phyloP scores from a whole-genome alignment of 164 flowering plant genomes.

The Paratinospora sagittata region DNA sequence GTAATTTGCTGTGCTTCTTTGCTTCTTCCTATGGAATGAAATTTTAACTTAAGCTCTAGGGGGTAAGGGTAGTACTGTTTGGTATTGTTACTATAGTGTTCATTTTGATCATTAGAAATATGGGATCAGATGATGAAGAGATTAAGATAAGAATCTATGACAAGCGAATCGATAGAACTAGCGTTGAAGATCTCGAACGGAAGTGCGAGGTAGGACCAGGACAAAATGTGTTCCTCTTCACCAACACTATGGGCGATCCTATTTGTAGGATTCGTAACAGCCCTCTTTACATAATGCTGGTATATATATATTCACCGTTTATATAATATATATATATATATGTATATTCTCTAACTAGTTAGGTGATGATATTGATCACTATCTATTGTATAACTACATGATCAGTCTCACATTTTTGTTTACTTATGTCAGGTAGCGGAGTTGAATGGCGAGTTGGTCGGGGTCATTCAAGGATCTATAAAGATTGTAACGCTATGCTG shows the following conservation, averaged over 20 bases:
- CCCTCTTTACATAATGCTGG: constrained; percentile 55
- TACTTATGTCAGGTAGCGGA: constrained; percentile 48
- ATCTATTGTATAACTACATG: no score
- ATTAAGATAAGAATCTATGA: constrained; percentile 44
- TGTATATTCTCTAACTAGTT: no score
- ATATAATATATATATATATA: neutral
- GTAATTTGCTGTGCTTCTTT: neutral
- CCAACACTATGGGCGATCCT: constrained; percentile 73
- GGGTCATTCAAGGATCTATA: constrained; percentile 60
- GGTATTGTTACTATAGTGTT: neutral
- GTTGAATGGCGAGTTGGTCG: constrained; percentile 45
- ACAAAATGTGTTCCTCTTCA: constrained; percentile 36
- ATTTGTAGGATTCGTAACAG: constrained; percentile 55
- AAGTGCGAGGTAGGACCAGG: constrained; percentile 56
- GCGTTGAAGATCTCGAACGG: constrained; percentile 52
- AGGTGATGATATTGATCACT: no score
- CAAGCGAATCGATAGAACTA: constrained; percentile 26
- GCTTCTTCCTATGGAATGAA: neutral
- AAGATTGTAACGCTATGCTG: constrained; percentile 33
- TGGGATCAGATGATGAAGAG: constrained; percentile 29
- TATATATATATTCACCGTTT: constrained; percentile 12
- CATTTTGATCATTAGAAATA: constrained; percentile 16
- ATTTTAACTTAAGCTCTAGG: neutral
- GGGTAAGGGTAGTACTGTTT: neutral
- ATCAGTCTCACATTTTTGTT: no score